These are phyloP conservation scores for Yarrowia divulgata DNA, from an alignment of 805 yeast genomes.

Conservation along the genomic window DNA sequence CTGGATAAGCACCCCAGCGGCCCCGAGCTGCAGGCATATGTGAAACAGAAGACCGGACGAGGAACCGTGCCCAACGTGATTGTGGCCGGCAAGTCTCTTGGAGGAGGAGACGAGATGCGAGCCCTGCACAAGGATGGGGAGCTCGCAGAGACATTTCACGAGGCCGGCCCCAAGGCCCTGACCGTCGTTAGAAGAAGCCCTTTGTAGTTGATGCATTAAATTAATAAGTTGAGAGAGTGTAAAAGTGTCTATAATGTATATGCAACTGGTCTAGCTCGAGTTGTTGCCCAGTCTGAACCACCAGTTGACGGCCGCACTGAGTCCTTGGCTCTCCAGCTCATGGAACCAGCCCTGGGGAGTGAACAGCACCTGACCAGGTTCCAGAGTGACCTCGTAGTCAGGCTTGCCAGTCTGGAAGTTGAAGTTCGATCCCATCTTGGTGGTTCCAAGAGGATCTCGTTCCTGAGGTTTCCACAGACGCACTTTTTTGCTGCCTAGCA, in stretches of 20 bases:
- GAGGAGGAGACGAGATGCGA: slow-evolving; percentile 86
- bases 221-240: not conserved
- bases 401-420: slow-evolving; percentile 18
- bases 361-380: slow-evolving; percentile 26
- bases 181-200: slow-evolving; percentile 31
- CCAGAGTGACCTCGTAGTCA: slow-evolving; percentile 24
- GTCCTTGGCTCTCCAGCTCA: slow-evolving; percentile 21
- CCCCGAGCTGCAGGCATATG: slow-evolving; percentile 71
- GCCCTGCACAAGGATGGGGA: slow-evolving; percentile 64
- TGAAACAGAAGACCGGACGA: slow-evolving; percentile 75
- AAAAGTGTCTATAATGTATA: not conserved
- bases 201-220: slow-evolving; percentile 13
- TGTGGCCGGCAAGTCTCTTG: slow-evolving; percentile 75
- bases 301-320: slow-evolving; percentile 34
- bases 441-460: not conserved
- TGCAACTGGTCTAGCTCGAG: not conserved
- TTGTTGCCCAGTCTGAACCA: slow-evolving; percentile 35
- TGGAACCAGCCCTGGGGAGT: slow-evolving; percentile 38
- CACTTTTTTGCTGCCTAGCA: slow-evolving; percentile 33
- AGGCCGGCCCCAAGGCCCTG: slow-evolving; percentile 38
- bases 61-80: slow-evolving; percentile 90
- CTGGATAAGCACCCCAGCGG: slow-evolving; percentile 84
- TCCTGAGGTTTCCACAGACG: slow-evolving; percentile 30
- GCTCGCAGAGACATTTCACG: slow-evolving; percentile 59
- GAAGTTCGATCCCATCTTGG: slow-evolving; percentile 21